These are phyloP conservation scores for Vaccinium myrtillus DNA, from an alignment of 148 eudicot genomes.

Conservation along the genomic window DNA sequence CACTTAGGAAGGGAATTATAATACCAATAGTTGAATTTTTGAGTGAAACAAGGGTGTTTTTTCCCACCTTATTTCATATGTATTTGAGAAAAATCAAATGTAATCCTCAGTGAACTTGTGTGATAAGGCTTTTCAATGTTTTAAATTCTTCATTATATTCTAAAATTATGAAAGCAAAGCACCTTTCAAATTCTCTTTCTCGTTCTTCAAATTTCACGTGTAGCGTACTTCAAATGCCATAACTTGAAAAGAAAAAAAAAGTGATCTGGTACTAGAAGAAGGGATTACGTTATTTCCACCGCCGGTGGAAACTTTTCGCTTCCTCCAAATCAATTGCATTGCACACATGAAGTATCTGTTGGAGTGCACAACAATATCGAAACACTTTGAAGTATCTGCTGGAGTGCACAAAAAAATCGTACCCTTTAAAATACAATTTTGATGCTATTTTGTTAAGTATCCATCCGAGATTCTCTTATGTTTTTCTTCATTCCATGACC, in stretches of 20 bases:
- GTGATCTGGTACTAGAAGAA: neutral
- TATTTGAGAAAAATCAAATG: neutral
- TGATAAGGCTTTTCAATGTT: neutral
- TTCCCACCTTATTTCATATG: neutral
- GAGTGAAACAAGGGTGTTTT: neutral
- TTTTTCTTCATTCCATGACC: too few species aligned
- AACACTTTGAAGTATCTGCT: neutral
- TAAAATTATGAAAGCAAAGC: neutral
- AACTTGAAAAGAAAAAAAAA: too few species aligned
- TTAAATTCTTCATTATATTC: neutral
- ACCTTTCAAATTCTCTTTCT: neutral
- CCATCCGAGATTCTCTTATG: too few species aligned
- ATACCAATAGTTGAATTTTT: neutral
- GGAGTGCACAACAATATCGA: too few species aligned
- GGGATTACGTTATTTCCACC: too few species aligned
- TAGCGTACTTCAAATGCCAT: too few species aligned
- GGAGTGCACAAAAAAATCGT: neutral
- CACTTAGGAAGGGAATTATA: neutral
- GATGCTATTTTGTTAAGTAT: too few species aligned
- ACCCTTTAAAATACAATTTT: neutral
- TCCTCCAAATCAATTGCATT: too few species aligned
- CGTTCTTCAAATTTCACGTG: neutral
- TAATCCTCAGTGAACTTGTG: neutral
- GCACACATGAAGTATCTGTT: too few species aligned
- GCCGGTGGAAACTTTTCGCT: too few species aligned